A percentile compares a stretch with the other conserved stretches of the same genome.
Evolutionary conservation across 345 rosid species (phyloP).

Genomic region (Dovyalis caffra): DNA sequence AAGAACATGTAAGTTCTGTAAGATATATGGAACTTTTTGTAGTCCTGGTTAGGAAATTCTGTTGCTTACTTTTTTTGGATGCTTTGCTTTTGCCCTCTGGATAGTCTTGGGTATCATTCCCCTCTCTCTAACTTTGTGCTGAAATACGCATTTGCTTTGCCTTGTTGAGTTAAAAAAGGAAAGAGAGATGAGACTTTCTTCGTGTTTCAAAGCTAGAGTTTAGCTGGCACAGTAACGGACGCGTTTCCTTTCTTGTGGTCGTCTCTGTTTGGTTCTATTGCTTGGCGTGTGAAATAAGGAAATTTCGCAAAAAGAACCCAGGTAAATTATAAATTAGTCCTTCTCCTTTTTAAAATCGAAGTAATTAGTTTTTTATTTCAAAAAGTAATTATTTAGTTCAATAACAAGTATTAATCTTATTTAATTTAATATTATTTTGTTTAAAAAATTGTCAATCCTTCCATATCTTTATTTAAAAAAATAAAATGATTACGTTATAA

Average conservation of each 20-base stretch:
- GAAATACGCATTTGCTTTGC: not conserved
- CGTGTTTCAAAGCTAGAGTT: not conserved
- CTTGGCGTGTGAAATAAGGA: not conserved
- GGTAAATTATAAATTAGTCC: too few species aligned
- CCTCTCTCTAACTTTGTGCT: not conserved
- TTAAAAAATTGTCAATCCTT: too few species aligned
- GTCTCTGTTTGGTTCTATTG: not conserved
- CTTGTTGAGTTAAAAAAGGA: not conserved
- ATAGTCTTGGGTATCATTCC: constrained; percentile 15
- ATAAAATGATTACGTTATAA: too few species aligned
- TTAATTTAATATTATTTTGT: too few species aligned
- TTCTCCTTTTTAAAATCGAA: too few species aligned
- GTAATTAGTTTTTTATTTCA: too few species aligned
- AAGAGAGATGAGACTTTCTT: not conserved
- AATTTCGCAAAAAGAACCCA: not conserved
- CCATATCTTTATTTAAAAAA: too few species aligned
- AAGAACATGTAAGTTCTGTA: not conserved
- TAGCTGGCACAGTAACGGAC: too few species aligned
- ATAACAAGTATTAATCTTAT: too few species aligned
- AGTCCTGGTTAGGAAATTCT: not conserved
- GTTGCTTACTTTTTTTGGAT: not conserved
- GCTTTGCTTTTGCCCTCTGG: constrained; percentile 23
- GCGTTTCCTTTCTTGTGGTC: too few species aligned
- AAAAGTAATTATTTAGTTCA: too few species aligned
- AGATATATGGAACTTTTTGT: not conserved